A percentile compares a stretch with the other conserved stretches of the same genome.
Conservation (phyloP, 371 early-diverging fungal genomes). For the Gilbertella persicaria region DNA sequence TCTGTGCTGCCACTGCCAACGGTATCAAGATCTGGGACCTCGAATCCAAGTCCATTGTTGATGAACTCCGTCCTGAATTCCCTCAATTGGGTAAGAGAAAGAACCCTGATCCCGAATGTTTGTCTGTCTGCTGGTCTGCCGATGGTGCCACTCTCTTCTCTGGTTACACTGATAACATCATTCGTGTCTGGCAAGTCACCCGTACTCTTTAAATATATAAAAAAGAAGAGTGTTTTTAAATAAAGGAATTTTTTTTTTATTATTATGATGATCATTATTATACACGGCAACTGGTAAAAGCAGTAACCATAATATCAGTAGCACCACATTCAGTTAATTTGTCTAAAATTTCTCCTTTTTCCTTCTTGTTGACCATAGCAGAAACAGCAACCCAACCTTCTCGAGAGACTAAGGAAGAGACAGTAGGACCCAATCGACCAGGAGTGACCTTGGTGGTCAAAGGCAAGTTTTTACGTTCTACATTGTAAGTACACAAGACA, state of each 20-base stretch:
- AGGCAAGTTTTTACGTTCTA: constrained; percentile 62
- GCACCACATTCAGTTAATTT: constrained; percentile 88
- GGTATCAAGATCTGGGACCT: constrained; percentile 99
- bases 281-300: constrained; percentile 79
- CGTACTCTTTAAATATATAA: constrained; percentile 45
- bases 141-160: constrained; percentile 96
- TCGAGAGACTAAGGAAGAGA: constrained; percentile 80
- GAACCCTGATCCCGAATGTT: constrained; percentile 73
- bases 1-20: constrained; percentile 94
- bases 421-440: constrained; percentile 90
- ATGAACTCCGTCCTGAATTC: constrained; percentile 91
- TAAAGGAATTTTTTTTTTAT: neutral
- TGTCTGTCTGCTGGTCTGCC: constrained; percentile 95
- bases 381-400: constrained; percentile 89
- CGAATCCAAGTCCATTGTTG: constrained; percentile 92
- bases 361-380: constrained; percentile 82
- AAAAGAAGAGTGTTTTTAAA: neutral
- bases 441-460: constrained; percentile 81
- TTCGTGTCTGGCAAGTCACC: constrained; percentile 90
- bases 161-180: constrained; percentile 93
- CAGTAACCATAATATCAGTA: constrained; percentile 86
- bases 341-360: constrained; percentile 89
- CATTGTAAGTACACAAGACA: constrained; percentile 91
- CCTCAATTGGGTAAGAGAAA: constrained; percentile 71
- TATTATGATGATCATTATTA: constrained; percentile 24